Conservation (phyloP, 2,329 filamentous ascomycete genomes). For the Aspergillus spinulosporus region DNA sequence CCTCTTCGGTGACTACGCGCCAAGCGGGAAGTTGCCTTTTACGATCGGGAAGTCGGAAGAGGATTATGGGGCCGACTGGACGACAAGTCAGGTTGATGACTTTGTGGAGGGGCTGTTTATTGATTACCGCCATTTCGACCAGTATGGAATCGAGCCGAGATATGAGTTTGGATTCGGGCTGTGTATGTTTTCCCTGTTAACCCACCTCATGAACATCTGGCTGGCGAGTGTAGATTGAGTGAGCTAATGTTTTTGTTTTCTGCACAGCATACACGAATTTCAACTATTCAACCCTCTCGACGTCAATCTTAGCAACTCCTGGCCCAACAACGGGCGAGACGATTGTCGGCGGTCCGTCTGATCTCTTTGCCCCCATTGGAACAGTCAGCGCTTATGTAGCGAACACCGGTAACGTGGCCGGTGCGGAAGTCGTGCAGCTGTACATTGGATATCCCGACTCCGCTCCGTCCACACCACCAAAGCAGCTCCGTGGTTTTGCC, state of each 20-base stretch:
- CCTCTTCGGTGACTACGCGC: conserved; percentile 46
- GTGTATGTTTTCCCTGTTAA: conserved; percentile 5
- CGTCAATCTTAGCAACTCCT: conserved; percentile 1
- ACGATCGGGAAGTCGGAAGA: conserved; percentile 57
- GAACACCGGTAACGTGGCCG: conserved; percentile 53
- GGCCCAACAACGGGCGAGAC: conserved; percentile 10
- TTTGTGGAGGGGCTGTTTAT: conserved; percentile 56
- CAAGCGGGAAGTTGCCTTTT: conserved; percentile 61
- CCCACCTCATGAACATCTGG: too few species aligned
- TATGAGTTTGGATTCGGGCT: conserved; percentile 42
- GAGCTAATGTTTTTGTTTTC: too few species aligned
- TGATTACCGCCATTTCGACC: conserved; percentile 56
- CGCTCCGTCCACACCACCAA: conserved; percentile 25
- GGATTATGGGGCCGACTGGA: conserved; percentile 47
- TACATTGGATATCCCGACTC: conserved; percentile 51
- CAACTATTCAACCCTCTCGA: conserved; percentile 17
- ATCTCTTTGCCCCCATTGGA: conserved; percentile 56
- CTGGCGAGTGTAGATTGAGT: too few species aligned
- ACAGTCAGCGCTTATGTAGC: conserved; percentile 50
- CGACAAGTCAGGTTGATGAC: conserved; percentile 28
- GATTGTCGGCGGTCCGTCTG: conserved; percentile 53
- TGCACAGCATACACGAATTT: conserved; percentile 30
- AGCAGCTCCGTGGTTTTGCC: conserved; percentile 54
- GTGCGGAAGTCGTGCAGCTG: conserved; percentile 56
- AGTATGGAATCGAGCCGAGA: conserved; percentile 32